Evolutionary conservation across 192 early-diverging fungal genomes (phyloP), one percentile per base, ranked within the genome.

Genomic region (Umbelopsis vinacea): DNA sequence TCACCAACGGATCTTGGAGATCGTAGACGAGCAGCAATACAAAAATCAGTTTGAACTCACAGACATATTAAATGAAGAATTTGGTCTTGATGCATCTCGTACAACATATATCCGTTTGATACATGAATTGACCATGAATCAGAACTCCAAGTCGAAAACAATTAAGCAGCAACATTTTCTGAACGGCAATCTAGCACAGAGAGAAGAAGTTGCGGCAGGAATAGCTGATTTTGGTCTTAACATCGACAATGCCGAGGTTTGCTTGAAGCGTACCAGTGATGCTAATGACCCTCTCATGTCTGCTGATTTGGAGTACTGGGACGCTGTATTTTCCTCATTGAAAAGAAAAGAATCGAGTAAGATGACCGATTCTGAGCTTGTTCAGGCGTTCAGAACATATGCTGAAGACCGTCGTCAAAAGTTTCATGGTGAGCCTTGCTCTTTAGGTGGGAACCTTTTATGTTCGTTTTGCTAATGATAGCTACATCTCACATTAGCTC

Each of bases 31-130:
- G 19, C 17, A 37, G 33, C 57, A 35, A 17, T 63, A 37, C 29
- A 63, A 63, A 19, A 63, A 63, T 37, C 24, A 63, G 5, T 19
- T 15, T n/a, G 57, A 63, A 29, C 29, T 63, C 24, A 63, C 26
- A 8, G 57, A 63, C 26, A 63, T 63, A 17, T 17, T 63, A 26
- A 63, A 63, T 19, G 15, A 63, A 37, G 57, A 63, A 29, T 19
- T 63, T 3, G 33, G 33, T 37, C 26, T 63, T 11, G 37, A 19
- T 37, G 57, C 33, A 3, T 63, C 57, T 3, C 23, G 17, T 17
- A 17, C 57, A 11, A 63, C 57, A 19, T 63, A 63, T 63, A 2
- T 14, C 7, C 57, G 57, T 14, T n/a, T 35, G 7, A 63, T 63
- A 29, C 15, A 37, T 17, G 17, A 37, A 1, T n/a, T 63, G 15